phyloP scores from a whole-genome alignment of 495 filamentous ascomycete genomes.

The Penicillium silybi region DNA sequence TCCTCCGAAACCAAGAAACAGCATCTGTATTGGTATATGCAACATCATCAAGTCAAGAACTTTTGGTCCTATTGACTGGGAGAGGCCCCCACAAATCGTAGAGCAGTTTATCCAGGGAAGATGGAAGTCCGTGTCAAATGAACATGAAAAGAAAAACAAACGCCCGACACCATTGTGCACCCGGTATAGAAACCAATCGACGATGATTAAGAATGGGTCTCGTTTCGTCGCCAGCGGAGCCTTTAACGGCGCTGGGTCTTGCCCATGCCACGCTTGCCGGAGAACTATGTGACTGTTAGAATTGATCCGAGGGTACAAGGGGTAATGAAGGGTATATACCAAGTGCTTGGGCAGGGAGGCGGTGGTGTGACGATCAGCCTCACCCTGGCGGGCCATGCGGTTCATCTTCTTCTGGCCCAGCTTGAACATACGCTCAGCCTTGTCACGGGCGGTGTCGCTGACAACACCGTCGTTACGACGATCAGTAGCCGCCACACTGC shows the following conservation, averaged over 20 bases:
- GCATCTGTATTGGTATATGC: constrained; percentile 30
- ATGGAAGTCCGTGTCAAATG: constrained; percentile 11
- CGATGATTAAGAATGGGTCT: constrained; percentile 34
- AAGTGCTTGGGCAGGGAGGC: constrained; percentile 84
- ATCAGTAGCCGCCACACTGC: constrained; percentile 73
- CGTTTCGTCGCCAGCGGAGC: constrained; percentile 21
- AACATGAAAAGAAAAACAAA: constrained; percentile 14
- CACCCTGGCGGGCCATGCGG: constrained; percentile 90
- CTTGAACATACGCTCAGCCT: constrained; percentile 82
- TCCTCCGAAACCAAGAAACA: background rate
- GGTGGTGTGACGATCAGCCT: constrained; percentile 89
- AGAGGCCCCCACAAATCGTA: constrained; percentile 19
- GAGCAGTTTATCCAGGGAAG: constrained; percentile 9
- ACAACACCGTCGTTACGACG: constrained; percentile 72
- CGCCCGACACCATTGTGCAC: constrained; percentile 35
- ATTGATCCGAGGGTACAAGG: constrained; percentile 4
- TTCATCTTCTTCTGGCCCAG: constrained; percentile 97
- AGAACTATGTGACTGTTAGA: constrained; percentile 40
- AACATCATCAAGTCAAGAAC: constrained; percentile 32
- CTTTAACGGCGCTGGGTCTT: constrained; percentile 56
- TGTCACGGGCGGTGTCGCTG: constrained; percentile 51
- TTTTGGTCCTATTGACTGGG: constrained; percentile 29
- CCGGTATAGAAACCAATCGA: constrained; percentile 32
- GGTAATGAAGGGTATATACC: constrained; percentile 50
- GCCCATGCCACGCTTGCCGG: constrained; percentile 56